A percentile compares a stretch with the other conserved stretches of the same genome.
Conservation (phyloP, 2,329 filamentous ascomycete genomes). For the Hyphodiscus sp. region DNA sequence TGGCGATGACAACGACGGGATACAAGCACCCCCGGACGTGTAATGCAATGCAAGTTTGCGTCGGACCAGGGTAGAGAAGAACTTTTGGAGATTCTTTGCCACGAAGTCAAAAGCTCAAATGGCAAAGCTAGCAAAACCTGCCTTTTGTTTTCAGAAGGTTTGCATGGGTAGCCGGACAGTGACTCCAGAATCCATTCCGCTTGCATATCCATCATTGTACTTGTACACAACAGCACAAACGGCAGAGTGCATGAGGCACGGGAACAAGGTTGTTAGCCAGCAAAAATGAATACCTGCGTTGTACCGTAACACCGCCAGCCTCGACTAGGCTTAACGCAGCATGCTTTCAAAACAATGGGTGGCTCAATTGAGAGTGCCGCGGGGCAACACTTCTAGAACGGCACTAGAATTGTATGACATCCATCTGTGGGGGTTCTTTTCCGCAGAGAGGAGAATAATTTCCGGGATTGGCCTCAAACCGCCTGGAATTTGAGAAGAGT, state of each 20-base stretch:
- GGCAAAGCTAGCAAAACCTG: conserved; percentile 27
- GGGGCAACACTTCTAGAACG: conserved; percentile 8
- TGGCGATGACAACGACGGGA: conserved; percentile 27
- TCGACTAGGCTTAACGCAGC: conserved; percentile 19
- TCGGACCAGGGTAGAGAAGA: conserved; percentile 23
- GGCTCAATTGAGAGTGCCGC: conserved; percentile 5
- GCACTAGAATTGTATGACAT: conserved; percentile 18
- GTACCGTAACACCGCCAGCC: conserved; percentile 25
- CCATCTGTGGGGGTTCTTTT: not conserved
- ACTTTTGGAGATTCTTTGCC: conserved; percentile 5
- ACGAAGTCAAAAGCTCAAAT: conserved; percentile 13
- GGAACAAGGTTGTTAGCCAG: conserved; percentile 3
- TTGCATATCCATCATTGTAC: conserved; percentile 10
- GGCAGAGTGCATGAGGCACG: conserved; percentile 14
- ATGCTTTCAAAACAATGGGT: conserved; percentile 10
- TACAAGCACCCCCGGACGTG: conserved; percentile 17
- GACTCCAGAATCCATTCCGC: not conserved
- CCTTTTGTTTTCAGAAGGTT: conserved; percentile 1
- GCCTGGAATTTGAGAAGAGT: conserved; percentile 5
- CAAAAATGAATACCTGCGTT: conserved; percentile 11
- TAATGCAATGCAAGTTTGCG: conserved; percentile 26
- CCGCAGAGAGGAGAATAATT: not conserved
- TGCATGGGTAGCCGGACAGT: conserved; percentile 3
- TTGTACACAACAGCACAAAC: not conserved
- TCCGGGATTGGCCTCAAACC: conserved; percentile 2